Evolutionary conservation across 805 yeast genomes (phyloP).

Genomic region (Nakazawaea ambrosiae): DNA sequence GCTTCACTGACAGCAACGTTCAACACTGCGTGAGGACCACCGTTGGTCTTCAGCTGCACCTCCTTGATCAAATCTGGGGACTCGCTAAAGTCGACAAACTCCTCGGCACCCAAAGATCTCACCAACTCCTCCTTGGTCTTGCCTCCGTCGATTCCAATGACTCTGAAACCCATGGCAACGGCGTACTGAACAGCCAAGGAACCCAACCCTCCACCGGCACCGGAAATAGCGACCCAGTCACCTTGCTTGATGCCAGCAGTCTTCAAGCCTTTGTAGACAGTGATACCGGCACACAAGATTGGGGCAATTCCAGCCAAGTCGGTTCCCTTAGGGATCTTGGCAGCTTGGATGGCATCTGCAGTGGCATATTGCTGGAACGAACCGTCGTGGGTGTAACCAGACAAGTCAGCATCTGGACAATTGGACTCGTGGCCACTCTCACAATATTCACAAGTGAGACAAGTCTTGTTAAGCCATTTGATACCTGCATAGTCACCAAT

Average conservation of each 20-base stretch:
- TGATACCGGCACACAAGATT: constrained; percentile 85
- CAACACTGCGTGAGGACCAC: constrained; percentile 73
- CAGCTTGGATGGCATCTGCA: constrained; percentile 85
- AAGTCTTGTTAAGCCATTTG: constrained; percentile 78
- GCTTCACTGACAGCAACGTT: constrained; percentile 69
- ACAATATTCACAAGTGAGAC: constrained; percentile 74
- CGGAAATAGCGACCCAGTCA: constrained; percentile 70
- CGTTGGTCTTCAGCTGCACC: constrained; percentile 50
- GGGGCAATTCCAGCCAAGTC: constrained; percentile 77
- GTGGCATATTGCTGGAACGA: constrained; percentile 88
- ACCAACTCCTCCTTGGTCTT: constrained; percentile 50
- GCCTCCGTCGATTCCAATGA: constrained; percentile 67
- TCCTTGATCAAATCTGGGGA: constrained; percentile 49
- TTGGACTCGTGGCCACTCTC: constrained; percentile 59
- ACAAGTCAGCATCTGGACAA: constrained; percentile 63
- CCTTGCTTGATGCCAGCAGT: constrained; percentile 66
- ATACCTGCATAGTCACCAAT: constrained; percentile 79
- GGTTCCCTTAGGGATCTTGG: constrained; percentile 64
- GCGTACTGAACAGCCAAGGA: constrained; percentile 71
- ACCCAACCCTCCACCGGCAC: constrained; percentile 80
- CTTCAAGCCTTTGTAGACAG: constrained; percentile 86
- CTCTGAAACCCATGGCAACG: constrained; percentile 69
- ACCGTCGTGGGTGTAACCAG: constrained; percentile 88
- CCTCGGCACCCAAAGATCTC: constrained; percentile 60
- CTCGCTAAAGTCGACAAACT: constrained; percentile 51